Percentiles rank a stretch among this genome's conserved stretches.
phyloP scores from a whole-genome alignment of 164 flowering plant species.

The Tetrastigma voinierianum region DNA sequence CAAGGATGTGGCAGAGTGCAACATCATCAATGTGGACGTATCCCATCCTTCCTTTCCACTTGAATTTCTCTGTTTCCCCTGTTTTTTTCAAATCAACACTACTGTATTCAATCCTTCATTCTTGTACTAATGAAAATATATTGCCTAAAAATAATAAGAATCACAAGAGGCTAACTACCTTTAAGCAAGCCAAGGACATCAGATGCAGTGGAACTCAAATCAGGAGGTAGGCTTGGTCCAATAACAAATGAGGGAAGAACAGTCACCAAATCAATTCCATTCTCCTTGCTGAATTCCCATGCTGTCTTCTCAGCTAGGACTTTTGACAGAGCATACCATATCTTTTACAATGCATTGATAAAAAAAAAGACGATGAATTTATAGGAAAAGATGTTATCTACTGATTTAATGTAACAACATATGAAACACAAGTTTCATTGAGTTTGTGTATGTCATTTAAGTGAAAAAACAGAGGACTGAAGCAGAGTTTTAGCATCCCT shows the following conservation, averaged over 20 bases:
- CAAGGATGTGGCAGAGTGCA: slow-evolving; percentile 74
- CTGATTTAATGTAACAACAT: too few relatives aligned
- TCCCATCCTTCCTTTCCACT: slow-evolving; percentile 88
- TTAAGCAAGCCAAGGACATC: slow-evolving; percentile 74
- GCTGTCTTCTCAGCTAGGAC: slow-evolving; percentile 83
- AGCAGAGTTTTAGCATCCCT: too few relatives aligned
- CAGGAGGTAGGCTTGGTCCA: slow-evolving; percentile 76
- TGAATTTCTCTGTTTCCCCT: slow-evolving; percentile 71
- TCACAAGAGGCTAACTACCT: slow-evolving; percentile 35
- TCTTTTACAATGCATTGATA: slow-evolving; percentile 25
- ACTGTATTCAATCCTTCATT: too few relatives aligned
- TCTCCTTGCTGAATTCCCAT: slow-evolving; percentile 72
- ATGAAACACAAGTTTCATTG: too few relatives aligned
- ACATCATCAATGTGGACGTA: slow-evolving; percentile 93
- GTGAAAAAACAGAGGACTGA: too few relatives aligned
- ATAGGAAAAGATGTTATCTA: background rate
- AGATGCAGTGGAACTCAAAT: slow-evolving; percentile 64
- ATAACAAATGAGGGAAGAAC: slow-evolving; percentile 75
- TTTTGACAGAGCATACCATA: slow-evolving; percentile 84
- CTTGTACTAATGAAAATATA: background rate
- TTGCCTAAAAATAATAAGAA: background rate
- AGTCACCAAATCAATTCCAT: slow-evolving; percentile 67
- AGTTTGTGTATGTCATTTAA: too few relatives aligned
- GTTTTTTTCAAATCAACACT: background rate
- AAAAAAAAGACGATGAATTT: background rate